These are phyloP conservation scores for Vanrija sp. DNA, from an alignment of 1,284 basidiomycete species.

Conservation along the genomic window DNA sequence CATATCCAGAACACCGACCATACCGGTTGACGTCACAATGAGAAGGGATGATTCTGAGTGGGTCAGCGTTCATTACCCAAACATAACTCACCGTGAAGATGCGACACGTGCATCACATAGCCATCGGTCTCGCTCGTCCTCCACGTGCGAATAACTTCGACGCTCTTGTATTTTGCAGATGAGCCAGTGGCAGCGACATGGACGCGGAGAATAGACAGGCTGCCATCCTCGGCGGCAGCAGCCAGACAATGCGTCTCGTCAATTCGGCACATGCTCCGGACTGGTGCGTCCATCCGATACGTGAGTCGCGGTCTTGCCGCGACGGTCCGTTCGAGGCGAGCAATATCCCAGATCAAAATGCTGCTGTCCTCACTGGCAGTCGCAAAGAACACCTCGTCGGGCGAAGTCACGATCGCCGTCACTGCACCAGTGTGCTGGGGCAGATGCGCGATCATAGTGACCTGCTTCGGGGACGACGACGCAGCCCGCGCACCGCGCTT, in stretches of 20 bases:
- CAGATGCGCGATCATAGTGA: constrained; percentile 78
- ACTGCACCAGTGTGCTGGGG: constrained; percentile 75
- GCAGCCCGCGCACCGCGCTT: constrained; percentile 60
- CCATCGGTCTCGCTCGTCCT: constrained; percentile 24
- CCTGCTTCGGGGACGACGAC: constrained; percentile 58
- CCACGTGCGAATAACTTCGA: constrained; percentile 60
- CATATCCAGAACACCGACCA: constrained; percentile 75
- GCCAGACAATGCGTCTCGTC: constrained; percentile 84
- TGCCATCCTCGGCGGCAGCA: constrained; percentile 79
- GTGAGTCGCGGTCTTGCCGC: constrained; percentile 46
- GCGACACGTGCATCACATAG: constrained; percentile 29
- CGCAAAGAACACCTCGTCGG: constrained; percentile 91
- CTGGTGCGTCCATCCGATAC: constrained; percentile 56
- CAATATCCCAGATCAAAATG: constrained; percentile 78
- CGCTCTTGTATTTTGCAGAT: constrained; percentile 69
- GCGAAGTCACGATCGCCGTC: constrained; percentile 77
- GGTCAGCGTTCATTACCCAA: constrained; percentile 4
- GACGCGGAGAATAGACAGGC: constrained; percentile 75
- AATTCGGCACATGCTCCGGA: constrained; percentile 74
- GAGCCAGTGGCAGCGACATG: constrained; percentile 60
- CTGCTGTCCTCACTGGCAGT: constrained; percentile 81
- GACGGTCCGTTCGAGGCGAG: constrained; percentile 70
- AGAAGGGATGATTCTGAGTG: constrained; percentile 56
- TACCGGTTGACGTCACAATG: constrained; percentile 76
- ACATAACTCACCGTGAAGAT: constrained; percentile 29